Base-by-base conservation (phyloP, 169 alveolate genomes). In the Besnoitia besnoiti region DNA sequence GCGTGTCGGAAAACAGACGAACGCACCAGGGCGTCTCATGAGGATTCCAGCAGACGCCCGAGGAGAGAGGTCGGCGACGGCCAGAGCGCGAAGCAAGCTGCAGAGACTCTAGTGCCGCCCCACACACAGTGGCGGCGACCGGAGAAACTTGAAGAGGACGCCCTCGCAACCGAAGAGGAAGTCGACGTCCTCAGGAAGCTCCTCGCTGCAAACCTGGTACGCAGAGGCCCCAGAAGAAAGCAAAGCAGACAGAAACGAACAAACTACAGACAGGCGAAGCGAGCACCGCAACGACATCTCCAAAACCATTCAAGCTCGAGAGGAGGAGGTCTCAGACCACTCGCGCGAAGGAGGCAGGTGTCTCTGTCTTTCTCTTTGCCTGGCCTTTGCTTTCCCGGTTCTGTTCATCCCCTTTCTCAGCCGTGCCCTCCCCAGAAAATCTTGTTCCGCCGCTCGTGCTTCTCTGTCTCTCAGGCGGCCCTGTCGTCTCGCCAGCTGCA, bases 201-300 rank as follows among this genome's bases (percentile, higher is more conserved):
- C 39, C 47, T 73, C 47, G 82, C 82, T 30, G 82, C 82, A 39
- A 73, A 73, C 44, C 40, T 73, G 39, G 82, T 73, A 73, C 5
- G 82, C 12, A 5, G 30, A 16, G 30, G 30, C 30, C 30, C 33
- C 5, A 1, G 1, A 1, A 3, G 33, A 19, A 49, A 10, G 7
- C 16, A 16, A 19, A 0, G 67, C 3, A 55, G 67, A 55, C 33
- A 55, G 24, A 19, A n/a, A 19, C 67, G 1, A 55, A 55, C 3
- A 5, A 55, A n/a, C n/a, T 21, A 5, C 33, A 19, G 27, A n/a
- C 7, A 16, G 12, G 67, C 7, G 59, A 49, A 16, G 16, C 79
- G 67, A 51, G 67, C 67, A 24, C 14, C 67, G n/a, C 67, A 14
- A 51, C 67, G n/a, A 14, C 67, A 16, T 51, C 24, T 51, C 67